Evolutionary conservation across 257 asterid species (phyloP), one percentile per base, ranked within the genome.

Genomic region (Eucommia ulmoides): DNA sequence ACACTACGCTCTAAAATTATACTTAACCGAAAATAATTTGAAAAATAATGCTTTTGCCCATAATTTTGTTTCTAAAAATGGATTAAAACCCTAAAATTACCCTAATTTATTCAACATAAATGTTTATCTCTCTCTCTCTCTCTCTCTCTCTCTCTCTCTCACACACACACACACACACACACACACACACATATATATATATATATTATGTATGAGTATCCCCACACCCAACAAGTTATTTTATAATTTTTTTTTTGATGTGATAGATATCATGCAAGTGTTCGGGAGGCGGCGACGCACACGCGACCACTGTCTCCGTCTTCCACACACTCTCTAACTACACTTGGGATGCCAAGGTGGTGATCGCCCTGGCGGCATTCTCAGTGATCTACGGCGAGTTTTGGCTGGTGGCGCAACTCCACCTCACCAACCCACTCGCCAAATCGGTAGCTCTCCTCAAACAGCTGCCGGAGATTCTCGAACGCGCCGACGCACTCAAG

Each of bases 321-420:
- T 52, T 64, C 29, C 65, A 56, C 22, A 38, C 55, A 8, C 66
- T 72, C 10, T 52, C 79, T 17, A 60, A 60, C 65, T 72, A 63
- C 45, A 8, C 72, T 20, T 72, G 79, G 79, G 79, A 67, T 22
- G 70, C 75, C 0, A 72, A 72, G 65, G 79, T 54, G 50, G 54
- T 25, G 33, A 72, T 72, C 19, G 44, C 66, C 2, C 54, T 72
- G 9, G 79, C 75, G 1, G 79, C 79, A 14, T 72, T 72, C 11
- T 58, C 79, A 0, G 59, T 67, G 10, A 64, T 38, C 54, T 67
- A 72, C 18, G 79, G 79, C 8, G 69, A 64, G 45, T 72, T 72
- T 45, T 58, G 79, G 56, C 60, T 72, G 7, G 66, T 72, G 33
- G 69, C 59, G 15, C 64, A 68, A 33, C 72, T 63, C 2, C 61